These are phyloP conservation scores for Sporobolus alterniflorus DNA, from an alignment of 202 grass and related monocot genomes.

Conservation along the genomic window DNA sequence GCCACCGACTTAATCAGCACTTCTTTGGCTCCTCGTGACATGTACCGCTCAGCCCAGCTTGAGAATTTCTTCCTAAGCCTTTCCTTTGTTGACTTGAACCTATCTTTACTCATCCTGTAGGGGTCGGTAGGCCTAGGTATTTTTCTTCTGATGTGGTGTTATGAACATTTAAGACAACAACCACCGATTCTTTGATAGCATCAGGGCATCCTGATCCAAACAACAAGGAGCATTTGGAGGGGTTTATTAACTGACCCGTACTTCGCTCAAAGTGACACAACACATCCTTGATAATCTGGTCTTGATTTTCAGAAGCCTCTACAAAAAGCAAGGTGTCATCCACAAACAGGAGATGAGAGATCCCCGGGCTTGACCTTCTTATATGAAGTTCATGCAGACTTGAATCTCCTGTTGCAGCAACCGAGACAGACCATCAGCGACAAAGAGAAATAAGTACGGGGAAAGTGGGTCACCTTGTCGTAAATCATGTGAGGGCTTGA, in stretches of 20 bases:
- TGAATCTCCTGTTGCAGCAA: not conserved
- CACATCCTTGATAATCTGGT: rapidly evolving
- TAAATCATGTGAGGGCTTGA: not conserved
- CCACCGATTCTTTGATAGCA: not conserved
- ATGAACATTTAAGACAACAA: not conserved
- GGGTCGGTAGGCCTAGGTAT: not conserved
- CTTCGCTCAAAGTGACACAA: not conserved
- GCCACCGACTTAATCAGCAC: not conserved
- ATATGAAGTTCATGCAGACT: not conserved
- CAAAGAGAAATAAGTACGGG: not conserved
- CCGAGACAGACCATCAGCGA: not conserved
- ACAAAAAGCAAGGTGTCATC: not conserved
- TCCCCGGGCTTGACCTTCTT: not conserved
- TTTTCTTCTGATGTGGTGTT: too few relatives aligned
- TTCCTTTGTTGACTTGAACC: not conserved
- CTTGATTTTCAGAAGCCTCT: rapidly evolving
- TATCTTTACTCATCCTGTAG: not conserved
- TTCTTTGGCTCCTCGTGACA: not conserved
- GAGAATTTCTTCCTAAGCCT: not conserved
- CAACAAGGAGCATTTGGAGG: not conserved
- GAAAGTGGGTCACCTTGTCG: not conserved
- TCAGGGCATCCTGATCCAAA: not conserved
- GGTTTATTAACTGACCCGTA: not conserved
- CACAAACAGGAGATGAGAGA: not conserved
- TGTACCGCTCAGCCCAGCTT: not conserved